phyloP scores from a whole-genome alignment of 352 stramenopile species.

The Phytophthora pini region DNA sequence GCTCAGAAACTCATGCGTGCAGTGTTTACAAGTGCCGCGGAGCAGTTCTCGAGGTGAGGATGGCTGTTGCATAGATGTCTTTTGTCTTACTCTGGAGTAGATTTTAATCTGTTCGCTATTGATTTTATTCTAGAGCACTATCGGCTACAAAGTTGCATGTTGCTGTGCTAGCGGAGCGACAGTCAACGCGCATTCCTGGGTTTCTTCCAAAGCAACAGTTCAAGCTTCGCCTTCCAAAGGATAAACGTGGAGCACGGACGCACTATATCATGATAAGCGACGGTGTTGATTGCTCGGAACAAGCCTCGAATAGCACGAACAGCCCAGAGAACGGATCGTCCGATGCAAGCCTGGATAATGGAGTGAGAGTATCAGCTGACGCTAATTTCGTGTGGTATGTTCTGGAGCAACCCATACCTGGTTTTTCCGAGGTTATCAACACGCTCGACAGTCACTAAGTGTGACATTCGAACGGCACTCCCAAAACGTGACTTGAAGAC shows the following conservation, averaged over 20 bases:
- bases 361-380: not conserved
- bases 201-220: constrained; percentile 74
- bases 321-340: not conserved
- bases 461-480: no score
- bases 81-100: no score
- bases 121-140: constrained; percentile 38
- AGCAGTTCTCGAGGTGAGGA: constrained; percentile 47
- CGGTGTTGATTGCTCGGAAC: constrained; percentile 10
- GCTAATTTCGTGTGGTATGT: constrained; percentile 52
- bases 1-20: constrained; percentile 69
- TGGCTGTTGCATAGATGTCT: not conserved
- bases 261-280: constrained; percentile 33
- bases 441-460: not conserved
- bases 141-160: constrained; percentile 62
- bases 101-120: not conserved
- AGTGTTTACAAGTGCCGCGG: constrained; percentile 44
- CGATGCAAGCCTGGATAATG: not conserved
- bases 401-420: constrained; percentile 48
- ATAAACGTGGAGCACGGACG: constrained; percentile 27
- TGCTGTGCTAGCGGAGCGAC: constrained; percentile 48
- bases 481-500: constrained; percentile 23
- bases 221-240: constrained; percentile 56
- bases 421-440: constrained; percentile 41
- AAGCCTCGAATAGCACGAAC: not conserved
- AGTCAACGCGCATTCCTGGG: constrained; percentile 37